Evolutionary conservation across 495 filamentous ascomycete genomes (phyloP), one percentile per base, ranked within the genome.

Genomic region (Neurospora sp.): DNA sequence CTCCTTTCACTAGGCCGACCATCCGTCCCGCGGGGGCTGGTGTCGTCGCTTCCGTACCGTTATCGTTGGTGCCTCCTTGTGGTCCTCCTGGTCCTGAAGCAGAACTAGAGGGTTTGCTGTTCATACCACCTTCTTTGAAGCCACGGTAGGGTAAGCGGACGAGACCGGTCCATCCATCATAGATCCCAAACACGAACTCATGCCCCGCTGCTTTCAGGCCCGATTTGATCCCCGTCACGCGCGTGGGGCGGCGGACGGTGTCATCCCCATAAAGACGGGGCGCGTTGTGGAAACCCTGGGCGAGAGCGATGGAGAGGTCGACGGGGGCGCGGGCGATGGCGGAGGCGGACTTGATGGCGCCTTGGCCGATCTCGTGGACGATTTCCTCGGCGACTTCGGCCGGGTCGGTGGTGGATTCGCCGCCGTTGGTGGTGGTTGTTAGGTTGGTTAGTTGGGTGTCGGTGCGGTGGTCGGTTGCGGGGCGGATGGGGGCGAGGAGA

Each of bases 221-320:
- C 3, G 90, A 92, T 40, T 86, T 84, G 70, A 93, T 86, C 3
- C 90, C 92, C 5, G 90, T 91, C 40, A 94, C 88, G 5, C 89
- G 84, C 8, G 84, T 71, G 79, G 87, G 66, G 82, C 86, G 37
- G 85, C 87, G 71, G 6, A 81, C 78, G 11, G 79, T 81, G 74
- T 81, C 77, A 76, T 86, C 75, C 38, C 92, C 92, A 76, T 93
- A 93, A 2, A 97, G 84, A 1, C 92, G 87, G 1, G 94, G 94
- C 0, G 93, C 91, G 75, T 94, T 94, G 78, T 95, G 92, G 73
- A 95, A 92, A 2, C 93, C 93, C 77, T 94, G 92, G 4, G 91
- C 89, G 3, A 94, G 78, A 0, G 93, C 92, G 1, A 94, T 82
- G 5, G 88, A 86, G 27, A 96, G 84, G 76, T 94, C 91, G 73